Evolutionary conservation across 345 rosid genomes (phyloP).

Genomic region (Jatropha curcas): DNA sequence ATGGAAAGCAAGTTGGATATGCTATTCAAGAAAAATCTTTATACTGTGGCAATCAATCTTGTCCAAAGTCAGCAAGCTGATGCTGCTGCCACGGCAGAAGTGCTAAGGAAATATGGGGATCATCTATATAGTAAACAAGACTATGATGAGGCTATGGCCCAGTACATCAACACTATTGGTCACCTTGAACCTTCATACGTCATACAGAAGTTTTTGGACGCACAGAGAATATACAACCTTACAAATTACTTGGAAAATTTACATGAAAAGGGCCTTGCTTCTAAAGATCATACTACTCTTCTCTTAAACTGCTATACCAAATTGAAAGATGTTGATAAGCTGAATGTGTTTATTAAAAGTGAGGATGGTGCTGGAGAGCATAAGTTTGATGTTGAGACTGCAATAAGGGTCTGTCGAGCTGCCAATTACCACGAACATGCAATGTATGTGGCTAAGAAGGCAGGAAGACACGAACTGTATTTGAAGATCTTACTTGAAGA

Average conservation of each 20-base stretch:
- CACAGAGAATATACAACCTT: constrained; percentile 96
- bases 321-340: constrained; percentile 91
- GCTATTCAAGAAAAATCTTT: constrained; percentile 95
- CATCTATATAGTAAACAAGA: constrained; percentile 95
- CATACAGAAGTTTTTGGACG: constrained; percentile 97
- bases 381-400: constrained; percentile 96
- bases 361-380: constrained; percentile 93
- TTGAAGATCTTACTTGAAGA: constrained; percentile 91
- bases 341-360: constrained; percentile 82
- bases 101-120: constrained; percentile 93
- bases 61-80: constrained; percentile 98
- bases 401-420: constrained; percentile 96
- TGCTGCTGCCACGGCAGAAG: constrained; percentile 99
- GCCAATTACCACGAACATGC: constrained; percentile 99
- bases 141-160: constrained; percentile 94
- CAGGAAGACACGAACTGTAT: constrained; percentile 96
- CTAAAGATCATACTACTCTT: constrained; percentile 98
- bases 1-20: constrained; percentile 99
- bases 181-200: constrained; percentile 98
- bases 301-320: constrained; percentile 95
- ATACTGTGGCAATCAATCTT: constrained; percentile 92
- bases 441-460: constrained; percentile 97
- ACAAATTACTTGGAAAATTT: constrained; percentile 93
- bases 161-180: constrained; percentile 89
- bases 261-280: constrained; percentile 96